Evolutionary conservation across 1,139 yeast species (phyloP), one percentile per base, ranked within the genome.

Genomic region (Meyerozyma athensensis): DNA sequence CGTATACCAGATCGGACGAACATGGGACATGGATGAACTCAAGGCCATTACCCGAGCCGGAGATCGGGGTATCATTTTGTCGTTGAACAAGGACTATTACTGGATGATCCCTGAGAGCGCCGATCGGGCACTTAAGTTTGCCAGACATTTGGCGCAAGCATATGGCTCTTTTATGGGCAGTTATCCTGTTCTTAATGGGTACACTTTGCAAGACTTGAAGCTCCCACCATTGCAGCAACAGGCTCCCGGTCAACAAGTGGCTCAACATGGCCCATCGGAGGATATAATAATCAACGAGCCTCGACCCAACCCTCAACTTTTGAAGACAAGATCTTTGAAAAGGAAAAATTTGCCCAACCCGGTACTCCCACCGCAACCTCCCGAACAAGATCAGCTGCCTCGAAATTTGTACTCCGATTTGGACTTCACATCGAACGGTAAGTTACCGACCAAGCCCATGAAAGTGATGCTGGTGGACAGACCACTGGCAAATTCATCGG

Each of bases 1-100:
- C 3, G 60, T 80, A 3, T 81, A 85, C 52, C 97, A 90, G 59
- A 86, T 92, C 38, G 98, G 98, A 28, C 75, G 96, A 52, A 83
- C 95, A 4, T 92, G 98, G 98, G 82, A 81, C 45, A 63, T 92
- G 52, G 86, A 78, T 43, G 95, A 86, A 47, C 65, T 92, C 46
- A 61, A 69, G 10, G 60, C 61, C 26, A 61, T 90, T 5, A 78
- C 79, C 34, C 70, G 77, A 40, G 65, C 67, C 4, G 67, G 75
- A 2, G 66, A 64, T 19, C 72, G 74, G 38, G 89, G 89, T 2
- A 72, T 90, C 45, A 53, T 75, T 1, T 67, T 86, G 43, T 68
- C 69, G 22, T 67, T 92, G 52, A 86, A 86, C 35, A 89, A 87
- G 56, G 79, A 75, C 35, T 90, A 92, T 59, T 90, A 81, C 59